Conservation (phyloP, 805 yeast species). For the Zygosaccharomyces pseudorouxii region DNA sequence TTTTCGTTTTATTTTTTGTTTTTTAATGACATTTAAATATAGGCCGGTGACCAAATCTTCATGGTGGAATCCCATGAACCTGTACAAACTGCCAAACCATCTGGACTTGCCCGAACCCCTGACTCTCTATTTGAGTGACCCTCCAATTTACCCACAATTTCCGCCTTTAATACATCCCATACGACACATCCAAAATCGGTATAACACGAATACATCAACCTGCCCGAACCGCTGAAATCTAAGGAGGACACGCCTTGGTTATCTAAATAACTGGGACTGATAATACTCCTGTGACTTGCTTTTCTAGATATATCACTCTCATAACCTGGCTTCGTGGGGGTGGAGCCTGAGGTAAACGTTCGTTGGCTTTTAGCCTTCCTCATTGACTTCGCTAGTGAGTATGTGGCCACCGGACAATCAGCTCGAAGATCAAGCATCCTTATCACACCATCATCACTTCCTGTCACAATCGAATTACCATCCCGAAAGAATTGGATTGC, state of each 20-base stretch:
- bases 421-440: slow-evolving; percentile 71
- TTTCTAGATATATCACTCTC: slow-evolving; percentile 8
- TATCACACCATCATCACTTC: slow-evolving; percentile 73
- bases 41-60: slow-evolving; percentile 55
- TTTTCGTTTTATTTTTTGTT: not conserved
- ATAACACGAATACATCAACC: slow-evolving; percentile 70
- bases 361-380: slow-evolving; percentile 13
- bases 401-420: slow-evolving; percentile 61
- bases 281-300: slow-evolving; percentile 8
- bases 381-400: slow-evolving; percentile 31
- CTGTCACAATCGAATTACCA: slow-evolving; percentile 65
- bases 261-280: slow-evolving; percentile 39
- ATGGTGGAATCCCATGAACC: slow-evolving; percentile 78
- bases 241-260: slow-evolving; percentile 67
- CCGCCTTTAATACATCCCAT: slow-evolving; percentile 71
- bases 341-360: slow-evolving; percentile 21
- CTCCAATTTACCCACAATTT: slow-evolving; percentile 58
- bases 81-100: slow-evolving; percentile 73
- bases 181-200: slow-evolving; percentile 69
- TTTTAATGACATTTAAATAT: slow-evolving; percentile 6
- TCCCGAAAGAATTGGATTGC: slow-evolving; percentile 60
- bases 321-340: slow-evolving; percentile 16
- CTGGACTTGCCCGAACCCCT: slow-evolving; percentile 60
- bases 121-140: slow-evolving; percentile 62
- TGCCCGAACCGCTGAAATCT: slow-evolving; percentile 69